Conservation (phyloP, 2,329 filamentous ascomycete genomes). For the Westerdykella ornata region DNA sequence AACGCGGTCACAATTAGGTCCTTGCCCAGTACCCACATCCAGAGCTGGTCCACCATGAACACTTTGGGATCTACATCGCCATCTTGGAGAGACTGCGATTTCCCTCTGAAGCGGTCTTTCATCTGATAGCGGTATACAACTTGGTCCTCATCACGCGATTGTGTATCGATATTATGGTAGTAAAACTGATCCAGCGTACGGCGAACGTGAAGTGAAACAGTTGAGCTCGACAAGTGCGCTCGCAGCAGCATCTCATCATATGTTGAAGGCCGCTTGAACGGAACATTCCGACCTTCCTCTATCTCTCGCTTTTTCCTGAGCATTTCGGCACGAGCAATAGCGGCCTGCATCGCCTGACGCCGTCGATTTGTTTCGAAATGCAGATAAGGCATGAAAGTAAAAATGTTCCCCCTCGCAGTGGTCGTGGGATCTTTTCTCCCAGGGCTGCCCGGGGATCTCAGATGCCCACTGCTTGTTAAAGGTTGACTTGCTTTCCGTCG, state of each 20-base stretch:
- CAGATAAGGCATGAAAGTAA: slow-evolving; percentile 57
- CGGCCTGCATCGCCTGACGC: slow-evolving; percentile 51
- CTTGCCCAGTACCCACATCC: slow-evolving; percentile 56
- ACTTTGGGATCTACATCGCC: slow-evolving; percentile 49
- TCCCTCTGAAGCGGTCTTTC: slow-evolving; percentile 15
- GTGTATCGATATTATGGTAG: slow-evolving; percentile 58
- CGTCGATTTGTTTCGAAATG: slow-evolving; percentile 57
- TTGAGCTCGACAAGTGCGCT: slow-evolving; percentile 44
- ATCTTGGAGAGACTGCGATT: slow-evolving; percentile 12
- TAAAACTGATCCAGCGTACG: slow-evolving; percentile 61
- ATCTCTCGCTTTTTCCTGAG: slow-evolving; percentile 16
- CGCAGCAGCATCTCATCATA: slow-evolving; percentile 45
- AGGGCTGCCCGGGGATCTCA: slow-evolving; percentile 32
- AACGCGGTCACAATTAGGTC: slow-evolving; percentile 57
- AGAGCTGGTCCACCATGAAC: slow-evolving; percentile 64
- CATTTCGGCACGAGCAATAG: slow-evolving; percentile 40
- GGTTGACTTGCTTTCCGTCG: slow-evolving; percentile 19
- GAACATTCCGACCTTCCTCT: slow-evolving; percentile 8
- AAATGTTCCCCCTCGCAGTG: slow-evolving; percentile 32
- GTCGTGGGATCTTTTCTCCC: slow-evolving; percentile 30
- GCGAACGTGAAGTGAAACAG: slow-evolving; percentile 50
- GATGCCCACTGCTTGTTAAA: slow-evolving; percentile 20
- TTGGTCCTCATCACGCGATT: slow-evolving; percentile 55
- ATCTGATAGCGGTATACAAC: slow-evolving; percentile 57
- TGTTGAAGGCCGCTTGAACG: slow-evolving; percentile 20